phyloP scores from a whole-genome alignment of 2,329 filamentous ascomycete species.

The Fusarium foetens region DNA sequence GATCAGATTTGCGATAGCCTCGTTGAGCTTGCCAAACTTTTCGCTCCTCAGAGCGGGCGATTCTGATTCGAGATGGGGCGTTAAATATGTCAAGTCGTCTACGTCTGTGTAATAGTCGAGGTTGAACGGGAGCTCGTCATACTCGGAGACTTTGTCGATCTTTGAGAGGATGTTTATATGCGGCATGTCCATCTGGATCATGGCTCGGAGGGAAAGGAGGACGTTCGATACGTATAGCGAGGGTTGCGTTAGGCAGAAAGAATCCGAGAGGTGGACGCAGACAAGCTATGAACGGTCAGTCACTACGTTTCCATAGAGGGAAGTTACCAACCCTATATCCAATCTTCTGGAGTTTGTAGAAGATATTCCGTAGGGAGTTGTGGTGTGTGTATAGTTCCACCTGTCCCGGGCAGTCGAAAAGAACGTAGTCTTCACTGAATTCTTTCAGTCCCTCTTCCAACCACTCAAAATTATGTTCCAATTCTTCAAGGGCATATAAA shows the following conservation, averaged over 20 bases:
- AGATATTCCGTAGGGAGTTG: conserved; percentile 88
- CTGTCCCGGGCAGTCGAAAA: conserved; percentile 97
- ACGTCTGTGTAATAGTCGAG: conserved; percentile 98
- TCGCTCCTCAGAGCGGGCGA: conserved; percentile 73
- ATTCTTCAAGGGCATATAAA: conserved; percentile 91
- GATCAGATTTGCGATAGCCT: conserved; percentile 86
- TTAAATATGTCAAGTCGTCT: conserved; percentile 86
- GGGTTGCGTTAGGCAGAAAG: conserved; percentile 90
- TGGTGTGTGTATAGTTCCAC: conserved; percentile 98
- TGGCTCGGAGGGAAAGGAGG: conserved; percentile 90
- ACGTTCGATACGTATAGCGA: conserved; percentile 96
- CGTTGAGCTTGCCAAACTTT: conserved; percentile 87
- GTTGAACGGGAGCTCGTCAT: conserved; percentile 90
- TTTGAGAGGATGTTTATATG: conserved; percentile 97
- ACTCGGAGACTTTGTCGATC: conserved; percentile 91
- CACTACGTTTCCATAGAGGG: too few relatives aligned
- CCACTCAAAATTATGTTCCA: conserved; percentile 96
- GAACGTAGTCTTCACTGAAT: conserved; percentile 87
- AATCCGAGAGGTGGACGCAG: conserved; percentile 92
- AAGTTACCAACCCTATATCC: conserved; percentile 80
- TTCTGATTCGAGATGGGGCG: conserved; percentile 83
- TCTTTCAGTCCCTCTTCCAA: conserved; percentile 82
- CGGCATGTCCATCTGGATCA: conserved; percentile 98
- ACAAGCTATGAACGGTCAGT: conserved; percentile 72
- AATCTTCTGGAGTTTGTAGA: conserved; percentile 88